These are phyloP conservation scores for Talaromyces sp. DNA, from an alignment of 2,329 filamentous ascomycete genomes.

Conservation along the genomic window DNA sequence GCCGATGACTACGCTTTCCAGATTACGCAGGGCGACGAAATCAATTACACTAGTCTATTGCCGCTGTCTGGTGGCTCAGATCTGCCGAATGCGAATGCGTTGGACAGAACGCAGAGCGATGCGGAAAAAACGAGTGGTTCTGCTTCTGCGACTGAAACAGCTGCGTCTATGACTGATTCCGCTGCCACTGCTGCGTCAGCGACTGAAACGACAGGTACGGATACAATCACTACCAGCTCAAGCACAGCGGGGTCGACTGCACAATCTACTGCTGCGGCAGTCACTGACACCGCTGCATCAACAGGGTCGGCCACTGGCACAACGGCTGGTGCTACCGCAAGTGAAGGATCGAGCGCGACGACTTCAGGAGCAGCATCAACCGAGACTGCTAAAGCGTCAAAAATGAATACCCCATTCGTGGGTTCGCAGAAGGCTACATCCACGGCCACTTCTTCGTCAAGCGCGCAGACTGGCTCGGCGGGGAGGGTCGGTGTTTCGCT, in stretches of 20 bases:
- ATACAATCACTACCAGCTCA: neutral
- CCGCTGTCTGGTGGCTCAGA: slow-evolving; percentile 38
- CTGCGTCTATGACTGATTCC: neutral
- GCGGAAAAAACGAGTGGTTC: neutral
- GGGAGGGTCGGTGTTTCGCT: slow-evolving; percentile 30
- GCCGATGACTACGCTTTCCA: slow-evolving; percentile 57
- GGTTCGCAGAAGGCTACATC: slow-evolving; percentile 17
- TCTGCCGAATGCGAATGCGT: neutral
- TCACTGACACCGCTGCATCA: neutral
- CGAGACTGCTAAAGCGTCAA: slow-evolving; percentile 16
- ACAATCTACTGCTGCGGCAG: neutral
- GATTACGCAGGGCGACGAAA: slow-evolving; percentile 50
- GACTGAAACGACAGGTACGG: neutral
- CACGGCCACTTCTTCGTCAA: slow-evolving; percentile 19
- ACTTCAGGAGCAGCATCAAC: neutral
- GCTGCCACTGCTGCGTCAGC: neutral
- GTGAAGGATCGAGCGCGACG: neutral
- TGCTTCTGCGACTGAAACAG: neutral
- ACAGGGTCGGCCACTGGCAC: neutral
- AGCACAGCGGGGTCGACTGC: neutral
- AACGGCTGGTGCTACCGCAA: neutral
- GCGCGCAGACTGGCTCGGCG: slow-evolving; percentile 22
- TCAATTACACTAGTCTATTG: slow-evolving; percentile 58
- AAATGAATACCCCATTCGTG: slow-evolving; percentile 18
- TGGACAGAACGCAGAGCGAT: neutral